These are phyloP conservation scores for Sherardia arvensis DNA, from an alignment of 257 asterid genomes.

Conservation along the genomic window DNA sequence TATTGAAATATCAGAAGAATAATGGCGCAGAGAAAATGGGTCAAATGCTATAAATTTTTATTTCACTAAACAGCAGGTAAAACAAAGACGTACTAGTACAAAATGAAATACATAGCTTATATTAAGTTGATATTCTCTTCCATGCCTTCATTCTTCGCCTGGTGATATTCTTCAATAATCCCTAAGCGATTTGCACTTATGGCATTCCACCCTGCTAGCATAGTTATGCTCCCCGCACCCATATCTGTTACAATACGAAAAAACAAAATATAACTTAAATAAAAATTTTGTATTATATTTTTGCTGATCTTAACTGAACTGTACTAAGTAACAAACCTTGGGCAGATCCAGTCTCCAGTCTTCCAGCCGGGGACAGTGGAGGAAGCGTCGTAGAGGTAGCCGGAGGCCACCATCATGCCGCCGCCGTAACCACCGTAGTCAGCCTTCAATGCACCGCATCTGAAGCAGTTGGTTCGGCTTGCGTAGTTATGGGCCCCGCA, in stretches of 20 bases:
- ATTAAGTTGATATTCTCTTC: background rate
- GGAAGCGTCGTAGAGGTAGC: slow-evolving; percentile 33
- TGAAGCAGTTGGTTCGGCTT: slow-evolving; percentile 59
- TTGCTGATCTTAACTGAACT: too few species aligned
- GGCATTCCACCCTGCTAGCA: slow-evolving; percentile 69
- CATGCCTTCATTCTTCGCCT: slow-evolving; percentile 2
- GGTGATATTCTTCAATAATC: slow-evolving; percentile 37
- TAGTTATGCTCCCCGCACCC: slow-evolving; percentile 71
- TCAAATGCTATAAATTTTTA: background rate
- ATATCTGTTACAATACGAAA: too few species aligned
- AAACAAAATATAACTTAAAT: too few species aligned
- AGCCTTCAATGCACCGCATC: slow-evolving; percentile 39
- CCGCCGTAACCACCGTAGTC: slow-evolving; percentile 41
- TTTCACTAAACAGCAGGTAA: background rate
- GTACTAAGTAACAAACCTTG: slow-evolving; percentile 42
- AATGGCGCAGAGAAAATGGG: slow-evolving; percentile 10
- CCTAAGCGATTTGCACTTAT: slow-evolving; percentile 51
- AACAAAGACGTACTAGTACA: background rate
- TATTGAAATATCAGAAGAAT: slow-evolving; percentile 1
- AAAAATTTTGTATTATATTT: too few species aligned
- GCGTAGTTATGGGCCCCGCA: slow-evolving; percentile 90
- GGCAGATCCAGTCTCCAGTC: slow-evolving; percentile 86
- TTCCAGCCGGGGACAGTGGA: slow-evolving; percentile 74
- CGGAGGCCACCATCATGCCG: slow-evolving; percentile 36
- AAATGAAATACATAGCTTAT: background rate